A percentile compares a stretch with the other conserved stretches of the same genome.
Conservation (phyloP, 2,329 filamentous ascomycete genomes). For the Aschersonia sp. region DNA sequence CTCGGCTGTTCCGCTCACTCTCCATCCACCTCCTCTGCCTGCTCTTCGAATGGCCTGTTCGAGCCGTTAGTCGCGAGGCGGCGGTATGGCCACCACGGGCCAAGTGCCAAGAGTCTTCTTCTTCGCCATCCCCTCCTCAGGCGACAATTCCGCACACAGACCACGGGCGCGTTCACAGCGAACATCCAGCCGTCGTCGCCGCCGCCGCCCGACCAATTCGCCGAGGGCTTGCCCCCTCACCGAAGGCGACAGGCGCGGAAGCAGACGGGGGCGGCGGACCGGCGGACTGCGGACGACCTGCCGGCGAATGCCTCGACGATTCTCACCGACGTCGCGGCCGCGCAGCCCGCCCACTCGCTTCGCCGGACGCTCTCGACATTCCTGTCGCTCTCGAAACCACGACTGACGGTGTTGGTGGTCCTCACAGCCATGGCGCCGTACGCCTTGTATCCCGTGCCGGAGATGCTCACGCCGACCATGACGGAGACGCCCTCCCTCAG, state of each 20-base stretch:
- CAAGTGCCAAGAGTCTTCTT: too few species aligned
- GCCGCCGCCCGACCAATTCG: slow-evolving; percentile 7
- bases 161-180: slow-evolving; percentile 5
- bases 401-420: slow-evolving; percentile 79
- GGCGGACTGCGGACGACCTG: slow-evolving; percentile 11
- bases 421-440: slow-evolving; percentile 85
- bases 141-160: background rate
- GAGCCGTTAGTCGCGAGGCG: too few species aligned
- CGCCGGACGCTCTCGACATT: slow-evolving; percentile 63
- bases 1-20: too few species aligned
- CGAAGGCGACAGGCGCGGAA: slow-evolving; percentile 18
- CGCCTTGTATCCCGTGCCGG: slow-evolving; percentile 81
- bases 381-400: slow-evolving; percentile 88
- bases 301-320: slow-evolving; percentile 39
- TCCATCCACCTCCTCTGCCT: too few species aligned
- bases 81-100: too few species aligned
- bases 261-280: slow-evolving; percentile 3
- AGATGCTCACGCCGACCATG: slow-evolving; percentile 57
- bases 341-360: slow-evolving; percentile 33
- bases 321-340: slow-evolving; percentile 35
- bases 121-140: too few species aligned
- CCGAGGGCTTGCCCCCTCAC: slow-evolving; percentile 17
- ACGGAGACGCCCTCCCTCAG: slow-evolving; percentile 66
- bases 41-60: too few species aligned
- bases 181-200: slow-evolving; percentile 2